phyloP scores from a whole-genome alignment of 1,139 yeast species.

The Pichia inconspicua region DNA sequence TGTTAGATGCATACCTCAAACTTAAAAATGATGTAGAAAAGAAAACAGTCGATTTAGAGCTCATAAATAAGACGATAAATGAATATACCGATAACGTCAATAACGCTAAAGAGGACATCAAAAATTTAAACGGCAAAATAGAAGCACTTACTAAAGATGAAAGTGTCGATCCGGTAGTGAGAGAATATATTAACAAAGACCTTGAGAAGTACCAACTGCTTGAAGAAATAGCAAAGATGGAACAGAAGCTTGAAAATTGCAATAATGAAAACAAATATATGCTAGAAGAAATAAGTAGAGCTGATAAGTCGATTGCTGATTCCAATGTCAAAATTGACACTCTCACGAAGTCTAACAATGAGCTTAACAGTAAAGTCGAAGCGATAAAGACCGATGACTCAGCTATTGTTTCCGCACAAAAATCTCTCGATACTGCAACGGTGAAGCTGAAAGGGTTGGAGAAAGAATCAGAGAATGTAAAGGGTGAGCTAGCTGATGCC shows the following conservation, averaged over 20 bases:
- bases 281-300: conserved; percentile 55
- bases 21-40: conserved; percentile 24
- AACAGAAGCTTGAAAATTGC: conserved; percentile 33
- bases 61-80: conserved; percentile 8
- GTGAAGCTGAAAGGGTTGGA: background rate
- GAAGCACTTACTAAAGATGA: background rate
- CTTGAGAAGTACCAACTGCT: conserved; percentile 30
- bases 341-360: conserved; percentile 2
- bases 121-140: conserved; percentile 11
- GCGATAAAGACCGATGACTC: conserved; percentile 7
- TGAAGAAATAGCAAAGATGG: conserved; percentile 35
- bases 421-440: background rate
- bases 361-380: background rate
- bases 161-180: background rate
- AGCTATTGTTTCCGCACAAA: conserved; percentile 1
- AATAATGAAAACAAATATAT: conserved; percentile 57
- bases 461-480: background rate
- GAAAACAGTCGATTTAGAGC: conserved; percentile 24
- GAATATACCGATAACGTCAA: conserved; percentile 19
- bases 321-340: conserved; percentile 26
- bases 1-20: conserved; percentile 18
- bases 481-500: conserved; percentile 1
- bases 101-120: conserved; percentile 22
- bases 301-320: conserved; percentile 47
- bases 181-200: conserved; percentile 30